Conservation (phyloP, 2,329 filamentous ascomycete genomes). For the Metarhizium guizhouense region DNA sequence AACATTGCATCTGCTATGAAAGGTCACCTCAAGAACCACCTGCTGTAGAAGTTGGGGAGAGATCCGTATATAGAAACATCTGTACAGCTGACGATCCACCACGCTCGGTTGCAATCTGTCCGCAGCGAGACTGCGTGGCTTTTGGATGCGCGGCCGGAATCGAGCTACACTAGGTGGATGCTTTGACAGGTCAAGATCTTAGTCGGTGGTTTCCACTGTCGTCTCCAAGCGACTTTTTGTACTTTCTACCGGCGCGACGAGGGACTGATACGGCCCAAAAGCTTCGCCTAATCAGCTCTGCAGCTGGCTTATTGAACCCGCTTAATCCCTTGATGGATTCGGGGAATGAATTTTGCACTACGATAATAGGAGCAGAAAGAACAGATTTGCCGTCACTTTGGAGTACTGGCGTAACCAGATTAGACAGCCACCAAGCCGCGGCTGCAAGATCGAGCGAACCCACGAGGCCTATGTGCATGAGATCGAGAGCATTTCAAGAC, state of each 20-base stretch:
- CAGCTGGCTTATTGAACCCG: constrained; percentile 27
- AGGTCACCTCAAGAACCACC: constrained; percentile 14
- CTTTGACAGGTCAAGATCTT: constrained; percentile 35
- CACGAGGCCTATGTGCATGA: background rate
- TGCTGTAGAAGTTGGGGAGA: constrained; percentile 21
- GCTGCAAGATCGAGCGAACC: background rate
- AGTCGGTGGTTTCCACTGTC: constrained; percentile 47
- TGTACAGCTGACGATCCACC: constrained; percentile 55
- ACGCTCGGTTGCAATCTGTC: constrained; percentile 55
- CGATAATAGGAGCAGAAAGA: constrained; percentile 11
- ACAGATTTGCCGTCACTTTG: constrained; percentile 11
- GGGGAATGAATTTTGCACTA: constrained; percentile 15
- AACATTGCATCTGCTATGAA: constrained; percentile 16
- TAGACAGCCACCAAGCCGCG: constrained; percentile 6
- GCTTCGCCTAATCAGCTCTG: constrained; percentile 53
- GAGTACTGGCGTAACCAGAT: background rate
- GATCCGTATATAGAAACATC: constrained; percentile 33
- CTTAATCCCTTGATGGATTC: constrained; percentile 12
- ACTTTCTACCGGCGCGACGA: constrained; percentile 50
- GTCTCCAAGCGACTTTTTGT: constrained; percentile 44
- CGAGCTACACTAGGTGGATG: constrained; percentile 51
- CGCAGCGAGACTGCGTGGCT: constrained; percentile 54
- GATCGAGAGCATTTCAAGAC: background rate
- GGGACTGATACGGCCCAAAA: constrained; percentile 42
- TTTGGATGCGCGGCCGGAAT: constrained; percentile 56